These are phyloP conservation scores for Chloropicon primus DNA, from an alignment of 139 green algal genomes.

Conservation along the genomic window DNA sequence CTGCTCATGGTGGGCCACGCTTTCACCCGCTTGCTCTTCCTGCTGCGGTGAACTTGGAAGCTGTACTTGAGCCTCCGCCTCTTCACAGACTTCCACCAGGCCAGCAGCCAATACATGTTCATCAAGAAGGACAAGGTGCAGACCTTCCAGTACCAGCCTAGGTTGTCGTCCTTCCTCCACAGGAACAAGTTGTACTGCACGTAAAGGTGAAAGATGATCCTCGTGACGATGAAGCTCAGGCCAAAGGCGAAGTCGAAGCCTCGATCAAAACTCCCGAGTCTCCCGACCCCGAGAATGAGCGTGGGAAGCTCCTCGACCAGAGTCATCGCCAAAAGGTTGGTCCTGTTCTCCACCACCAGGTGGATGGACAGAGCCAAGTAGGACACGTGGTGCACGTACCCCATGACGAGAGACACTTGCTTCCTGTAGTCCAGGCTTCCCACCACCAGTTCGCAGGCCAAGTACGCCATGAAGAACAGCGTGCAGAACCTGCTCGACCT, in stretches of 20 bases:
- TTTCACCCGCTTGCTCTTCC: too few relatives aligned
- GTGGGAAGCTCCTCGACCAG: not conserved
- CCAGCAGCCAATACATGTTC: not conserved
- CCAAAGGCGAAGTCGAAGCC: not conserved
- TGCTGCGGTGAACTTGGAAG: too few relatives aligned
- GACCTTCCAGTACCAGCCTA: not conserved
- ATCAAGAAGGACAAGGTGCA: not conserved
- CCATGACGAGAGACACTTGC: not conserved
- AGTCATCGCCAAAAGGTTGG: not conserved
- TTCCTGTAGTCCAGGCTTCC: not conserved
- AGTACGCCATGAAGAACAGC: not conserved
- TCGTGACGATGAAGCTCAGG: not conserved
- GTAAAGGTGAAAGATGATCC: not conserved
- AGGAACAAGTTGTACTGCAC: not conserved
- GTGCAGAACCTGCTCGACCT: not conserved
- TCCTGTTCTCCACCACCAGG: not conserved
- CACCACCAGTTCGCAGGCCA: not conserved
- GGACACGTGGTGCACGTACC: not conserved
- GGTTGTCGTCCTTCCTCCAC: not conserved
- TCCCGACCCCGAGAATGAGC: not conserved
- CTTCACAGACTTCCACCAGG: not conserved
- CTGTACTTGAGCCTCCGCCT: not conserved
- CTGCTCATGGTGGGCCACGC: too few relatives aligned
- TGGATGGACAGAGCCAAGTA: not conserved
- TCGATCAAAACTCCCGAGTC: not conserved